Percentiles rank a stretch among this genome's conserved stretches.
Conservation (phyloP, 2,329 filamentous ascomycete species). For the Chaetomium sp. region DNA sequence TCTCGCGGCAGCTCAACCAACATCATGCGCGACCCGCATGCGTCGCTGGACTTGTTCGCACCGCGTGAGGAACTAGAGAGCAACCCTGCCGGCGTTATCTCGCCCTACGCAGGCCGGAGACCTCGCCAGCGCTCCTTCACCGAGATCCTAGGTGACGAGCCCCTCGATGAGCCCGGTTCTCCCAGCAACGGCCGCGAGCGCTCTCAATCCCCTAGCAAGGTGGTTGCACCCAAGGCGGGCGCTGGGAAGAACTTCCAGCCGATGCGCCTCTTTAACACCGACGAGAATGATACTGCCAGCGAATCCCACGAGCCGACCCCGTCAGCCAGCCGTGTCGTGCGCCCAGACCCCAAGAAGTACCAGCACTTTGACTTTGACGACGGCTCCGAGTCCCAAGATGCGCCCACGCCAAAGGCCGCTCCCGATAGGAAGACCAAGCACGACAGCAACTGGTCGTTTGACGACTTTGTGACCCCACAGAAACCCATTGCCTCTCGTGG, state of each 20-base stretch:
- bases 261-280: slow-evolving; percentile 65
- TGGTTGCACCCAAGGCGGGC: slow-evolving; percentile 54
- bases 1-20: slow-evolving; percentile 57
- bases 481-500: slow-evolving; percentile 67
- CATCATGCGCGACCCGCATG: slow-evolving; percentile 64
- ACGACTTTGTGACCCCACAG: slow-evolving; percentile 81
- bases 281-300: slow-evolving; percentile 41
- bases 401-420: slow-evolving; percentile 46
- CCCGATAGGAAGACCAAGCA: slow-evolving; percentile 62
- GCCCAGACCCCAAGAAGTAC: slow-evolving; percentile 77
- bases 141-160: slow-evolving; percentile 68
- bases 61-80: slow-evolving; percentile 65
- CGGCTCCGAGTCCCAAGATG: slow-evolving; percentile 57
- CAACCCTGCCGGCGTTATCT: slow-evolving; percentile 54
- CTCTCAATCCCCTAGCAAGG: slow-evolving; percentile 54
- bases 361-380: slow-evolving; percentile 83
- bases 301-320: slow-evolving; percentile 47
- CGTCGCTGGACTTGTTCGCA: slow-evolving; percentile 74
- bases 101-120: slow-evolving; percentile 61
- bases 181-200: slow-evolving; percentile 50
- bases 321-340: slow-evolving; percentile 50
- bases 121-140: slow-evolving; percentile 68
- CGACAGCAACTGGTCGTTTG: slow-evolving; percentile 79
- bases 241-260: slow-evolving; percentile 63
- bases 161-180: slow-evolving; percentile 42